Base-by-base conservation (phyloP, 2,329 filamentous ascomycete genomes). In the Alternaria triticimaculans region DNA sequence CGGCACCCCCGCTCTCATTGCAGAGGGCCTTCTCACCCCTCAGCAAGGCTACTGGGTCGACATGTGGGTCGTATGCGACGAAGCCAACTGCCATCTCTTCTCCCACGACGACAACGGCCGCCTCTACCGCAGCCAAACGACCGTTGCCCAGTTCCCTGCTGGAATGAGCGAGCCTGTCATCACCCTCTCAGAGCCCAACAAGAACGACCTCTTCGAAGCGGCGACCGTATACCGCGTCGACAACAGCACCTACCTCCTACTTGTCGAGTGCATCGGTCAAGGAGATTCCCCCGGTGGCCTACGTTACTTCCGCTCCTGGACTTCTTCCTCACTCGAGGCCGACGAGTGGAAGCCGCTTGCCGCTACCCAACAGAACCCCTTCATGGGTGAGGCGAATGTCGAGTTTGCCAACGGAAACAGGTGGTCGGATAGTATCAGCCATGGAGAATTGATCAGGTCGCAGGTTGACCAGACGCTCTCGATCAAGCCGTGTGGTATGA, bases 51-150 rank as follows among this genome's bases (percentile, higher is more conserved):
- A 80, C 67, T 83, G 81, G 80, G 80, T 82, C 12, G 81, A 82
- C 66, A 82, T 82, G 80, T 82, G 80, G 80, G 76, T 81, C 23
- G 80, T 83, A 54, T 83, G 80, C 71, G 80, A 82, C 66, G 56
- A 63, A 3, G 33, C 55, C 2, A 68, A 74, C 61, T 82, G 80
- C 68, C 75, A 82, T 62, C 75, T 82, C 23, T 82, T 81, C 74
- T 81, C 79, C 11, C 79, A 76, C 26, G 80, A 82, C 60, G 80
- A 82, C 67, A 82, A 82, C 56, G 81, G 80, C 7, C 77, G 77
- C 10, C 72, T 83, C 4, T 82, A 81, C 71, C 80, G 80, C 50
- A 78, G 76, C 14, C 69, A 79, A 55, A 82, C 81, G 0, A 33
- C 75, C 3, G 26, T 82, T 3, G 55, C 56, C 3, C 59, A 75